Base-by-base conservation (phyloP, 768 basidiomycete genomes). In the Leucogyrophana mollusca region DNA sequence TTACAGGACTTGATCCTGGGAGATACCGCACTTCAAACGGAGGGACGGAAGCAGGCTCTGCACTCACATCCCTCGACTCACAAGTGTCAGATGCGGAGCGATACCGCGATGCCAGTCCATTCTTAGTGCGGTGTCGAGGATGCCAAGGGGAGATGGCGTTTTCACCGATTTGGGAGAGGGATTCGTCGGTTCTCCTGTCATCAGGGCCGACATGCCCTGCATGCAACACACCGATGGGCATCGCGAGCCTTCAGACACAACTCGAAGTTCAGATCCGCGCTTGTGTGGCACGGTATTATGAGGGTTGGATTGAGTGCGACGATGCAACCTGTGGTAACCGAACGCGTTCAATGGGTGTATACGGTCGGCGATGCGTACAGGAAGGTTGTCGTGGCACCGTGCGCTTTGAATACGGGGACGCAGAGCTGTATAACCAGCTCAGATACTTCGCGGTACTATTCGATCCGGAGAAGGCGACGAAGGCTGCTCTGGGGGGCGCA, bases 271-370 rank as follows among this genome's bases (percentile, higher is more conserved):
- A 94, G 56, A 87, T 97, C 41, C 82, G 94, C 1, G 66, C 76
- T 2, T 80, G 79, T 51, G 86, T 99, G 40, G 69, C 73, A 7
- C 78, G 74, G 55, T 97, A 94, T 65, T 98, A 99, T 59, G 82
- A 96, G 57, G 83, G 84, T 1, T 94, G 90, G 89, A 85, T 80
- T 1, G 69, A 87, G 4, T 99, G 96, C 66, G 79, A 93, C 55
- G 96, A 97, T 51, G 71, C 80, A 17, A 86, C 85, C 0, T 99
- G 96, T 59, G 80, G 80, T 8, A 75, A 82, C 49, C 78, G 89
- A 30, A 94, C 95, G n/a, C 76, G 96, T 16, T 89, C 85, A 77
- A 95, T 97, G 90, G 76, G 88, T 27, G 91, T 97, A 1, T 94
- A 93, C 62, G 94, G 92, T 5, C 78, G 83, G 24, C 73, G 85